A percentile compares a stretch with the other conserved stretches of the same genome.
phyloP scores from a whole-genome alignment of 2,329 filamentous ascomycete species.

The Neonectria magnoliae region DNA sequence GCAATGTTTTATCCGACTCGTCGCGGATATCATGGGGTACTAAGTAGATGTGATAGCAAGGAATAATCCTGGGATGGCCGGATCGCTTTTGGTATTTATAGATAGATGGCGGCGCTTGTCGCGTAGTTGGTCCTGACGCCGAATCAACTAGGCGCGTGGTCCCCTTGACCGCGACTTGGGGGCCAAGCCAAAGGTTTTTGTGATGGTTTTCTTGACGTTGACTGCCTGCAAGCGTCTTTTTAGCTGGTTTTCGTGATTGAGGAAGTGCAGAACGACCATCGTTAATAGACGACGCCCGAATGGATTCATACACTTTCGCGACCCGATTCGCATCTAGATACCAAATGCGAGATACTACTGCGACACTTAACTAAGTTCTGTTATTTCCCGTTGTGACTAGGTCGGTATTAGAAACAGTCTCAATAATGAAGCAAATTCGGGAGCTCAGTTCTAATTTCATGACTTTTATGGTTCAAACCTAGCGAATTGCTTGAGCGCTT shows the following conservation, averaged over 20 bases:
- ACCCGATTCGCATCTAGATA: not conserved
- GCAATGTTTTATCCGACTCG: not conserved
- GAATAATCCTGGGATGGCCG: not conserved
- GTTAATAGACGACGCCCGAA: not conserved
- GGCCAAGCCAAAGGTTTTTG: not conserved
- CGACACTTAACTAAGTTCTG: no score
- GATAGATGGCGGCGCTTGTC: slow-evolving; percentile 16
- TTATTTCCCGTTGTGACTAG: not conserved
- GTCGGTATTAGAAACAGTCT: not conserved
- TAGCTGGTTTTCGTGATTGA: not conserved
- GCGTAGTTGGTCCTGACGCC: slow-evolving; percentile 9
- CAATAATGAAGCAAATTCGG: not conserved
- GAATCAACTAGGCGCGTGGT: slow-evolving; percentile 1
- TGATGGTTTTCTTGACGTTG: not conserved
- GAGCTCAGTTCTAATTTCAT: not conserved
- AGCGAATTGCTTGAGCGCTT: not conserved
- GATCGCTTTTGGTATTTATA: slow-evolving; percentile 13
- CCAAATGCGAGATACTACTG: not conserved
- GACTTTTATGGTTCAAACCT: no score
- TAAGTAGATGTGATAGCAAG: slow-evolving; percentile 5
- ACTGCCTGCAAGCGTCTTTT: not conserved
- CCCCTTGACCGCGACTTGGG: not conserved
- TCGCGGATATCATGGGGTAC: not conserved
- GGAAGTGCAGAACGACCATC: not conserved
- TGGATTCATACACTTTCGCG: not conserved